Evolutionary conservation across 2,329 filamentous ascomycete species (phyloP).

Genomic region (Elsinoe ampelina): DNA sequence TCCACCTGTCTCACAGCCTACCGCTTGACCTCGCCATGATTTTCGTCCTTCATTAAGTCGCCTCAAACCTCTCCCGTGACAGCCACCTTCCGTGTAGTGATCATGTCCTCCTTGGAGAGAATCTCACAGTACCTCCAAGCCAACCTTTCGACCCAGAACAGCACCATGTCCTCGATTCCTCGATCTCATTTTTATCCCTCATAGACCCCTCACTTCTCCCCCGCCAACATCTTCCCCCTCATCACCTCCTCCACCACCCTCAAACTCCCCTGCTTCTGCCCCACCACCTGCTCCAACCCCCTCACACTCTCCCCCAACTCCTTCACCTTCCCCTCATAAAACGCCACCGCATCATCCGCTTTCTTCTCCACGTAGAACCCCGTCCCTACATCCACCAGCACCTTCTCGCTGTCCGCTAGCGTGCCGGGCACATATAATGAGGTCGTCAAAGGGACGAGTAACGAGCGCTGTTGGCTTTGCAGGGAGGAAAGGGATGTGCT

Average conservation of each 20-base stretch:
- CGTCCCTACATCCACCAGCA: slow-evolving; percentile 86
- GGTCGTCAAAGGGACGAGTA: slow-evolving; percentile 89
- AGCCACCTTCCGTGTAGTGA: too few species aligned
- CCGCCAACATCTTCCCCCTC: slow-evolving; percentile 28
- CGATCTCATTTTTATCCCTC: too few species aligned
- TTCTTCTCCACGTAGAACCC: slow-evolving; percentile 90
- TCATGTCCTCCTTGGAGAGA: too few species aligned
- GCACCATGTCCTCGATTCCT: too few species aligned
- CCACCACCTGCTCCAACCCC: slow-evolving; percentile 59
- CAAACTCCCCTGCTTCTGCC: slow-evolving; percentile 73
- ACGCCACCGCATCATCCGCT: slow-evolving; percentile 52
- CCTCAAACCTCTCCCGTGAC: too few species aligned
- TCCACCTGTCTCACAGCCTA: not conserved
- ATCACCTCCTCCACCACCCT: slow-evolving; percentile 81
- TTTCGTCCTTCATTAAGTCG: too few species aligned
- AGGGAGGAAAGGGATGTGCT: slow-evolving; percentile 27
- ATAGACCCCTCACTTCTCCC: not conserved
- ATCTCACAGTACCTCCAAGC: too few species aligned
- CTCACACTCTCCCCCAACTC: slow-evolving; percentile 55
- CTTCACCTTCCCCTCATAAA: slow-evolving; percentile 60
- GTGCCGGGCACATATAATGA: slow-evolving; percentile 88
- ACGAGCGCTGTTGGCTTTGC: slow-evolving; percentile 28
- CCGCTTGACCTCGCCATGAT: not conserved
- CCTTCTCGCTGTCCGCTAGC: slow-evolving; percentile 62
- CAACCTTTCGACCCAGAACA: too few species aligned